phyloP scores from a whole-genome alignment of 306 rosid genomes.

The Casuarina equisetifolia region DNA sequence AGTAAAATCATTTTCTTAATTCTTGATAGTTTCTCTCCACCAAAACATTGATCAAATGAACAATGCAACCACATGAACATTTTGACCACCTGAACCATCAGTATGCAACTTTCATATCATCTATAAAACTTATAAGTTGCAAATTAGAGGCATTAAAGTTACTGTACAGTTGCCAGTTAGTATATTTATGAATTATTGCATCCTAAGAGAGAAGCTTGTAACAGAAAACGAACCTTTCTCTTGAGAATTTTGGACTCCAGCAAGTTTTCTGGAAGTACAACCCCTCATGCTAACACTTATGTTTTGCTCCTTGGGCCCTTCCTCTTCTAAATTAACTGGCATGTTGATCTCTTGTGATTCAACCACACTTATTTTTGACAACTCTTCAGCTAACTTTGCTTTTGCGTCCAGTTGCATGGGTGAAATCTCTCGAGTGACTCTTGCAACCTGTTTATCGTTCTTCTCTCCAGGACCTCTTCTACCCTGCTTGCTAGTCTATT shows the following conservation, averaged over 20 bases:
- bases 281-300: slow-evolving; percentile 27
- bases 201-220: slow-evolving; percentile 14
- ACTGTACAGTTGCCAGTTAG: slow-evolving; percentile 1
- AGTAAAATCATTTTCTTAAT: slow-evolving; percentile 2
- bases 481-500: slow-evolving; percentile 38
- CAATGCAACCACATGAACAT: background rate
- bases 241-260: slow-evolving; percentile 31
- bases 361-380: slow-evolving; percentile 66
- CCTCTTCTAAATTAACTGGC: slow-evolving; percentile 25
- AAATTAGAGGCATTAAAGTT: background rate
- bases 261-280: slow-evolving; percentile 32
- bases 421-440: slow-evolving; percentile 34
- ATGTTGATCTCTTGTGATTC: slow-evolving; percentile 43
- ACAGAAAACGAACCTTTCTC: slow-evolving; percentile 51
- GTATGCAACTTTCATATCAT: background rate
- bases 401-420: slow-evolving; percentile 55
- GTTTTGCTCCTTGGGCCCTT: slow-evolving; percentile 29
- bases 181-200: slow-evolving; percentile 19
- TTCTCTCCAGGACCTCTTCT: slow-evolving; percentile 40
- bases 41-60: background rate
- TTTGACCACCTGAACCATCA: no score
- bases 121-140: background rate
- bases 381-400: slow-evolving; percentile 61
- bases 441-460: slow-evolving; percentile 33
- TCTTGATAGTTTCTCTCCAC: background rate